Conservation (phyloP, 805 yeast species). For the Kazachstania bromeliacearum region DNA sequence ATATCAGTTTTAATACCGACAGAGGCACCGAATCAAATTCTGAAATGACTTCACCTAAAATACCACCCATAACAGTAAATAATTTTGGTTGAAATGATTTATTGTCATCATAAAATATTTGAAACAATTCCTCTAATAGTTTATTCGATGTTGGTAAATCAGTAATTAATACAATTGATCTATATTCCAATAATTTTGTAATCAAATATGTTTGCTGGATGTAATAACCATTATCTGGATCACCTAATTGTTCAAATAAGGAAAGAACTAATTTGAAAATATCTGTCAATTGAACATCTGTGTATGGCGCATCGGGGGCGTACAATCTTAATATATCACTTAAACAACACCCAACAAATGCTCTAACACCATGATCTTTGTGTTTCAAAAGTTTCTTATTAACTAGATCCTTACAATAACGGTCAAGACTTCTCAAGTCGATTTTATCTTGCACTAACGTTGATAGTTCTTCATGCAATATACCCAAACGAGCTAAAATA, state of each 20-base stretch:
- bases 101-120: conserved; percentile 46
- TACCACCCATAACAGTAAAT: conserved; percentile 55
- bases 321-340: conserved; percentile 66
- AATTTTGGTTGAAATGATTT: conserved; percentile 42
- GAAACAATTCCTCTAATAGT: conserved; percentile 48
- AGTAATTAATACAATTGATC: conserved; percentile 62
- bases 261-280: conserved; percentile 58
- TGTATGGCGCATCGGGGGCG: conserved; percentile 89
- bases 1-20: conserved; percentile 49
- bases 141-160: conserved; percentile 58
- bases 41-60: conserved; percentile 64
- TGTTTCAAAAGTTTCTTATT: conserved; percentile 51
- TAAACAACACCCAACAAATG: conserved; percentile 61
- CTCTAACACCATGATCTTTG: conserved; percentile 59
- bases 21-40: conserved; percentile 61
- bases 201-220: conserved; percentile 55
- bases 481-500: conserved; percentile 45
- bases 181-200: conserved; percentile 62
- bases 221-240: conserved; percentile 50
- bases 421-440: conserved; percentile 37
- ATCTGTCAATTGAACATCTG: conserved; percentile 49
- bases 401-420: conserved; percentile 42
- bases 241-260: conserved; percentile 50
- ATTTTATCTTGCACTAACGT: conserved; percentile 51
- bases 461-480: conserved; percentile 55